These are phyloP conservation scores for Leccinellum albellum DNA, from an alignment of 768 basidiomycete genomes.

Conservation along the genomic window DNA sequence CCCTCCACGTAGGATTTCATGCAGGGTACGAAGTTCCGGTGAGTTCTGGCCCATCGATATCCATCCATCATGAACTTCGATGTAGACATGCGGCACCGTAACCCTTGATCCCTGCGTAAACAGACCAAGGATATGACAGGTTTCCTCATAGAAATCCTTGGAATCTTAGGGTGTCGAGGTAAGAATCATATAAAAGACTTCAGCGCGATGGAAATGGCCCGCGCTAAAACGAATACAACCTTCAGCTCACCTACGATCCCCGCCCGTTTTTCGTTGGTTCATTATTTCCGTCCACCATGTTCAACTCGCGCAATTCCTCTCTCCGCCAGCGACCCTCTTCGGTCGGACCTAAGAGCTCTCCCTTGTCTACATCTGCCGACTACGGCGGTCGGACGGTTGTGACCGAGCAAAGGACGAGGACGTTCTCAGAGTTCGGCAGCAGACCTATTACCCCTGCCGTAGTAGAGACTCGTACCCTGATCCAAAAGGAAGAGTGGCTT, in stretches of 20 bases:
- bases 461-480: constrained; percentile 8
- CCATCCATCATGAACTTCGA: not conserved
- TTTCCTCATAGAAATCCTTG: not conserved
- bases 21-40: not conserved
- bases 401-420: constrained; percentile 14
- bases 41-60: not conserved
- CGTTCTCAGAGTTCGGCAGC: constrained; percentile 13
- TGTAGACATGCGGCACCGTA: not conserved
- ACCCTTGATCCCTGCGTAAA: not conserved
- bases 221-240: not conserved
- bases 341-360: constrained; percentile 1
- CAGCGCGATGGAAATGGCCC: not conserved
- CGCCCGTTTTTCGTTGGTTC: not conserved
- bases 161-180: not conserved
- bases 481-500: constrained; percentile 29
- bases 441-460: constrained; percentile 13
- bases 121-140: not conserved
- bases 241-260: not conserved
- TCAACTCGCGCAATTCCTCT: constrained; percentile 9
- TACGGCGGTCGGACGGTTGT: not conserved
- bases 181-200: not conserved
- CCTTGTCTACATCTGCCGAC: constrained; percentile 11
- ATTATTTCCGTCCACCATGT: not conserved
- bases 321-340: not conserved
- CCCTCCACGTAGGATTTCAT: not conserved